Evolutionary conservation across 345 rosid species (phyloP).

Genomic region (Corchorus olitorius): DNA sequence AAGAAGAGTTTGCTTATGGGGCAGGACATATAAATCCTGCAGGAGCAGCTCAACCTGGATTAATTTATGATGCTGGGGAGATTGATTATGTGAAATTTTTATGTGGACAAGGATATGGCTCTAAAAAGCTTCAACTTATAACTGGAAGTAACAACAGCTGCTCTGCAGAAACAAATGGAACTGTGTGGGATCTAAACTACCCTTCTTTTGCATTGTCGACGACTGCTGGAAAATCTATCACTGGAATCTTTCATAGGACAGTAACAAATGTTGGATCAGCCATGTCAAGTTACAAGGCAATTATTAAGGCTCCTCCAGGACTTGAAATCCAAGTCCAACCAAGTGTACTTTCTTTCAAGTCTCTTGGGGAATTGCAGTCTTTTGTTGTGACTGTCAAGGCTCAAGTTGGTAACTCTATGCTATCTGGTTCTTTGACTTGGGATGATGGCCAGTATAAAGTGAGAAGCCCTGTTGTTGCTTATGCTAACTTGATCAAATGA

Average conservation of each 20-base stretch:
- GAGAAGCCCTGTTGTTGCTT: conserved; percentile 37
- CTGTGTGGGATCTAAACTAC: conserved; percentile 42
- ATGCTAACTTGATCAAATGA: conserved; percentile 2
- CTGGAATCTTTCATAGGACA: conserved; percentile 35
- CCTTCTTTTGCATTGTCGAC: conserved; percentile 44
- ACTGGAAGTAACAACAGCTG: conserved; percentile 32
- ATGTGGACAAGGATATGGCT: conserved; percentile 42
- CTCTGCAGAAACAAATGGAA: conserved; percentile 26
- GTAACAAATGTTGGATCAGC: conserved; percentile 47
- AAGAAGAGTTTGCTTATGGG: conserved; percentile 44
- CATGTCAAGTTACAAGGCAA: conserved; percentile 29
- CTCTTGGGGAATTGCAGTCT: not conserved
- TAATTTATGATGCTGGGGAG: conserved; percentile 43
- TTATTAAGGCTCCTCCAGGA: conserved; percentile 21
- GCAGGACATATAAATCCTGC: conserved; percentile 47
- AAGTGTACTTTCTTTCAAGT: not conserved
- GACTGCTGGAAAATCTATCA: not conserved
- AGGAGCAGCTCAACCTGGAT: conserved; percentile 35
- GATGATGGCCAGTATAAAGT: conserved; percentile 39
- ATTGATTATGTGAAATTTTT: conserved; percentile 44
- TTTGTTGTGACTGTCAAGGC: conserved; percentile 13
- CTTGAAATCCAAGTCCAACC: conserved; percentile 38
- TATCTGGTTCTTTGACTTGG: conserved; percentile 45
- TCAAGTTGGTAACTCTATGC: conserved; percentile 16
- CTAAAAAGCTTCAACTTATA: conserved; percentile 19